Percentiles rank a stretch among this genome's conserved stretches.
These are phyloP conservation scores for Podospora tetraspora DNA, from an alignment of 495 filamentous ascomycete species.

Conservation along the genomic window DNA sequence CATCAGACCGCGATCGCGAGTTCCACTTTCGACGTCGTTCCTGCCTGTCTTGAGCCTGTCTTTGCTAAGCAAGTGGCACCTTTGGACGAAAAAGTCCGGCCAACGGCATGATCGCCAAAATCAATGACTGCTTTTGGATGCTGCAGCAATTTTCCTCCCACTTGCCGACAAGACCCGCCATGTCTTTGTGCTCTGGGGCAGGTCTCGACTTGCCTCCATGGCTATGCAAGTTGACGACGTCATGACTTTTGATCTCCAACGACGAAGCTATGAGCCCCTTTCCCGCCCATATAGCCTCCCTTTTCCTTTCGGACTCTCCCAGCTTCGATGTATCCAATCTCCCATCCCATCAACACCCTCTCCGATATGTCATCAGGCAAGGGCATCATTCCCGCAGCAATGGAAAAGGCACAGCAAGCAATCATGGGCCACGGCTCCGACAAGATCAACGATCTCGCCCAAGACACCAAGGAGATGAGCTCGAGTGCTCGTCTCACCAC, in stretches of 20 bases:
- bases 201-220: background rate
- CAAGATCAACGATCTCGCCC: constrained; percentile 39
- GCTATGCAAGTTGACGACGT: background rate
- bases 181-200: background rate
- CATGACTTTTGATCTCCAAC: background rate
- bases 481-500: constrained; percentile 53
- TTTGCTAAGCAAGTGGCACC: background rate
- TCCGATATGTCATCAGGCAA: background rate
- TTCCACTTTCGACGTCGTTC: background rate
- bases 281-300: background rate
- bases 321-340: background rate
- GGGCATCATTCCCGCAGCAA: constrained; percentile 18
- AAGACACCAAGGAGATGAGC: constrained; percentile 31
- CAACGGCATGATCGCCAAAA: background rate
- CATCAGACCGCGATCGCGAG: background rate
- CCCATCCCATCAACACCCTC: background rate
- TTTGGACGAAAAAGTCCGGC: background rate
- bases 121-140: background rate
- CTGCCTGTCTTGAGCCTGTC: background rate
- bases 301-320: background rate
- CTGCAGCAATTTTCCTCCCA: background rate
- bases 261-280: background rate
- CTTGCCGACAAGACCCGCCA: background rate
- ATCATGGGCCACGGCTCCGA: constrained; percentile 28
- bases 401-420: constrained; percentile 28